These are phyloP conservation scores for Graphilbum fragrans DNA, from an alignment of 2,329 filamentous ascomycete species.

Conservation along the genomic window DNA sequence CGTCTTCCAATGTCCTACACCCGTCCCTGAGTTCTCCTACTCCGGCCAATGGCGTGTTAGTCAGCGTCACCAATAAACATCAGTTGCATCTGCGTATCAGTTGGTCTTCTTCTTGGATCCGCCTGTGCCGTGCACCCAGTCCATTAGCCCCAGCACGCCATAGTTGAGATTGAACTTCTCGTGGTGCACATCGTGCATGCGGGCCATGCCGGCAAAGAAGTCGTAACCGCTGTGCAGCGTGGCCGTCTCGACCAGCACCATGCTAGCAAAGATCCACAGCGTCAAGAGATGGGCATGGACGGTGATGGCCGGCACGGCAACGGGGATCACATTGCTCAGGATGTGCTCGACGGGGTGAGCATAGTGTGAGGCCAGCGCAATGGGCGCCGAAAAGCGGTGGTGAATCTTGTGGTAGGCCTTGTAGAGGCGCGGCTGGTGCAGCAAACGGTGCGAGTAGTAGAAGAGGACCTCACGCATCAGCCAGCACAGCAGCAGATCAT, in stretches of 20 bases:
- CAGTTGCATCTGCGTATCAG: too few relatives aligned
- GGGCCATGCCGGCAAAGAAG: slow-evolving; percentile 33
- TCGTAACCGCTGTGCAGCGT: slow-evolving; percentile 47
- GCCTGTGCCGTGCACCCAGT: slow-evolving; percentile 41
- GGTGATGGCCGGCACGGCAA: slow-evolving; percentile 34
- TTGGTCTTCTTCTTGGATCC: not conserved
- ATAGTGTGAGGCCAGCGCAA: slow-evolving; percentile 42
- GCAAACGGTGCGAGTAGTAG: slow-evolving; percentile 41
- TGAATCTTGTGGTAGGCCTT: slow-evolving; percentile 40
- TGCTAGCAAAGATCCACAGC: slow-evolving; percentile 35
- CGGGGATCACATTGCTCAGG: slow-evolving; percentile 38
- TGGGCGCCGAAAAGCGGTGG: slow-evolving; percentile 42
- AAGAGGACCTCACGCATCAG: slow-evolving; percentile 37
- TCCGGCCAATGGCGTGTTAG: too few relatives aligned
- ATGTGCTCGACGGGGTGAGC: slow-evolving; percentile 45
- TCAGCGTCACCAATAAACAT: too few relatives aligned
- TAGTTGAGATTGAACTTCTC: slow-evolving; percentile 43
- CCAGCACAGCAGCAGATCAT: slow-evolving; percentile 28
- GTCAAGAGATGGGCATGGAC: slow-evolving; percentile 37
- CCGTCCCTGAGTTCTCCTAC: too few relatives aligned
- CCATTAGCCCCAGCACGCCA: slow-evolving; percentile 37
- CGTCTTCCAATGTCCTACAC: too few relatives aligned
- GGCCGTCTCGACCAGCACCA: slow-evolving; percentile 36
- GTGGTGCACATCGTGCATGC: slow-evolving; percentile 44
- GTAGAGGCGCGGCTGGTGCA: slow-evolving; percentile 38